These are phyloP conservation scores for Hansenula anomala DNA, from an alignment of 1,139 yeast species.

Conservation along the genomic window DNA sequence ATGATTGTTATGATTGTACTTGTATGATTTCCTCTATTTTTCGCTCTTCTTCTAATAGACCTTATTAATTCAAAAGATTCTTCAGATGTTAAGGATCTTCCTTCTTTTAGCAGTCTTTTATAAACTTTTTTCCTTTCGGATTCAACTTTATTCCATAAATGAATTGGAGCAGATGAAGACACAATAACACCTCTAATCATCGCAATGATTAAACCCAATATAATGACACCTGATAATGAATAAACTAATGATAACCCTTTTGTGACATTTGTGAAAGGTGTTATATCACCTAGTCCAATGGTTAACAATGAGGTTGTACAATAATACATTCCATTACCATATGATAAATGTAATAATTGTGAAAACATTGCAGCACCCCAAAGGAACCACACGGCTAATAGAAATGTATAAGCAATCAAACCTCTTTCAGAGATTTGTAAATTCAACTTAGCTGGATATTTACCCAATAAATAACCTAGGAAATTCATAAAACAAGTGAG, in stretches of 20 bases:
- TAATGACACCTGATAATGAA: constrained; percentile 63
- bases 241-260: constrained; percentile 57
- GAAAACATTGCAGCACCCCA: constrained; percentile 62
- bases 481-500: constrained; percentile 50
- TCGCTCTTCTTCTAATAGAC: constrained; percentile 37
- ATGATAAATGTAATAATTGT: constrained; percentile 36
- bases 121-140: constrained; percentile 23
- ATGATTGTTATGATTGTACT: constrained; percentile 38
- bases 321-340: constrained; percentile 64
- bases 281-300: constrained; percentile 73
- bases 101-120: constrained; percentile 15
- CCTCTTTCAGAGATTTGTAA: constrained; percentile 63
- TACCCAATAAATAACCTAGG: constrained; percentile 50
- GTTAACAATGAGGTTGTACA: constrained; percentile 71
- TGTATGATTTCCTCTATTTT: constrained; percentile 23
- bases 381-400: constrained; percentile 64
- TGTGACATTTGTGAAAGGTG: constrained; percentile 47
- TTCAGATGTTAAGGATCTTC: constrained; percentile 26
- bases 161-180: constrained; percentile 54
- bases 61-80: constrained; percentile 55
- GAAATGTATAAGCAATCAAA: constrained; percentile 63
- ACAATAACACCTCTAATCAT: constrained; percentile 64
- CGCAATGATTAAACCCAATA: constrained; percentile 68
- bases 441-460: constrained; percentile 68
- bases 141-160: constrained; percentile 61